Evolutionary conservation across 805 yeast species (phyloP).

Genomic region (Yarrowia sp.): DNA sequence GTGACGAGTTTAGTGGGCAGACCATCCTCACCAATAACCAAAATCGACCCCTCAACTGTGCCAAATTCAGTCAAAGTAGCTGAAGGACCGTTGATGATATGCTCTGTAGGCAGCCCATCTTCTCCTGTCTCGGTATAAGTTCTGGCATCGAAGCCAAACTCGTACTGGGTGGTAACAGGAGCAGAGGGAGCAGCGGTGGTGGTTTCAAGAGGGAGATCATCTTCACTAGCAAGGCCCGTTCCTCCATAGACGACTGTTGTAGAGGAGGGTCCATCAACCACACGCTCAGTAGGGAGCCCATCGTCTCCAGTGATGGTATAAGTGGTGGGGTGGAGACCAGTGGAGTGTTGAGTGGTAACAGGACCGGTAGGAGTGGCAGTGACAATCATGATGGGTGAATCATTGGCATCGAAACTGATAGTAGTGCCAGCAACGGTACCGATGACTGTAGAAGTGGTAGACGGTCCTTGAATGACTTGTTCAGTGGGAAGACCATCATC

Average conservation of each 20-base stretch:
- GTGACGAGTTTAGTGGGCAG: background rate
- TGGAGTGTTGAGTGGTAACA: background rate
- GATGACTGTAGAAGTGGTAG: background rate
- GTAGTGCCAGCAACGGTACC: background rate
- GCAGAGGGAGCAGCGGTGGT: background rate
- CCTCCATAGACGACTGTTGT: background rate
- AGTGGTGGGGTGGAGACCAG: background rate
- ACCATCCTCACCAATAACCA: background rate
- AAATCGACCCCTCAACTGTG: background rate
- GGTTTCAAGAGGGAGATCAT: background rate
- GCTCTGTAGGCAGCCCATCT: background rate
- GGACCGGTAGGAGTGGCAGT: background rate
- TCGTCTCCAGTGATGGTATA: background rate
- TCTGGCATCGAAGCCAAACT: background rate
- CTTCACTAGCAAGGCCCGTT: background rate
- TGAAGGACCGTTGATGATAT: background rate
- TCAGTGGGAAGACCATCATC: background rate
- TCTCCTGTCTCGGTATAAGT: background rate
- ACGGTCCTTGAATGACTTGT: background rate
- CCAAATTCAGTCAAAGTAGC: background rate
- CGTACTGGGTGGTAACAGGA: background rate
- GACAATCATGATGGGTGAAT: background rate
- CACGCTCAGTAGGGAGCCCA: background rate
- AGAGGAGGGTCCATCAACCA: background rate
- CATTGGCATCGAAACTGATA: background rate